phyloP scores from a whole-genome alignment of 805 yeast species.

The Trichomonascus vanleenenianus region DNA sequence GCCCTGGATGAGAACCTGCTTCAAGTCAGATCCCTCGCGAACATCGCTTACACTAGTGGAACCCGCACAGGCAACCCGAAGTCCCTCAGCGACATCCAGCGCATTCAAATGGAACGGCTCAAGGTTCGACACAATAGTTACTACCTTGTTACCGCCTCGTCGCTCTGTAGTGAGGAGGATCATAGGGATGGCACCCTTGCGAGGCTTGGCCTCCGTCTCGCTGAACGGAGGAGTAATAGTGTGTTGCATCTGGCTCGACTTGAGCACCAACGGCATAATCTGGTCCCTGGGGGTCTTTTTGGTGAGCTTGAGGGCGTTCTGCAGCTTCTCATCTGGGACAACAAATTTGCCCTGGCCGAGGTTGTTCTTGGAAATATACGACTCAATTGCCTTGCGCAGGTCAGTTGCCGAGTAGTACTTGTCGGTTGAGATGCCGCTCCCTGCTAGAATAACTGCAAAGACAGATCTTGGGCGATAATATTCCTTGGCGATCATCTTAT shows the following conservation, averaged over 20 bases:
- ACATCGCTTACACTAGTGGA: conserved; percentile 53
- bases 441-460: conserved; percentile 18
- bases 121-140: conserved; percentile 65
- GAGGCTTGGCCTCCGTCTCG: conserved; percentile 30
- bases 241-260: conserved; percentile 38
- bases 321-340: conserved; percentile 45
- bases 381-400: conserved; percentile 43
- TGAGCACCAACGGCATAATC: conserved; percentile 35
- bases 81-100: conserved; percentile 54
- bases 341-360: conserved; percentile 44
- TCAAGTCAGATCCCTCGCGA: conserved; percentile 42
- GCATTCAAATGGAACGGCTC: conserved; percentile 63
- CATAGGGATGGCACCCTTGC: conserved; percentile 62
- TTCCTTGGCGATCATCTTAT: conserved; percentile 18
- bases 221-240: conserved; percentile 36
- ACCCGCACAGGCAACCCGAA: conserved; percentile 80
- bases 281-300: conserved; percentile 30
- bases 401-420: conserved; percentile 46
- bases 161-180: conserved; percentile 62
- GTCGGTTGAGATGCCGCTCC: conserved; percentile 7
- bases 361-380: conserved; percentile 47
- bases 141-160: conserved; percentile 72
- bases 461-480: conserved; percentile 25
- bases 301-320: conserved; percentile 32
- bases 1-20: conserved; percentile 85